Conservation (phyloP, 495 filamentous ascomycete species). For the Glonium stellatum region DNA sequence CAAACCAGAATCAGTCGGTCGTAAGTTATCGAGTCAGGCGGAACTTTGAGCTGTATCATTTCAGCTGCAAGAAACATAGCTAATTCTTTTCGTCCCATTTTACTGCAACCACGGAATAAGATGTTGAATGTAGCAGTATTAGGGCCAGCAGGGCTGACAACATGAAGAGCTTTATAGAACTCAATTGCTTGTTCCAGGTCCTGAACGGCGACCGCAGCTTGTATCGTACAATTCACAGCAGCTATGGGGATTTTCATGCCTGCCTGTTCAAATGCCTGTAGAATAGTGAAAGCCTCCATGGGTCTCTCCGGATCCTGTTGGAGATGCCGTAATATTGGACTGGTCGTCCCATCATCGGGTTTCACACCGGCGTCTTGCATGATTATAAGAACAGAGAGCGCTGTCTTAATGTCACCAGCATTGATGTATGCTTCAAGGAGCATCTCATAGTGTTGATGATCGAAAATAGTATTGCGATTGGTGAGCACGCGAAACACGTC, state of each 20-base stretch:
- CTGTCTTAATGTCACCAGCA: slow-evolving; percentile 39
- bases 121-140: slow-evolving; percentile 59
- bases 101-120: slow-evolving; percentile 56
- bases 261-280: slow-evolving; percentile 46
- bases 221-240: slow-evolving; percentile 58
- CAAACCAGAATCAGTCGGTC: slow-evolving; percentile 64
- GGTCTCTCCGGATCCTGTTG: slow-evolving; percentile 28
- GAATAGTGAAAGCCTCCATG: slow-evolving; percentile 44
- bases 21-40: slow-evolving; percentile 56
- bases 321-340: slow-evolving; percentile 48
- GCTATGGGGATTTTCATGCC: slow-evolving; percentile 45
- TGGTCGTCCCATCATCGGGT: slow-evolving; percentile 48
- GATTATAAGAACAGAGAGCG: slow-evolving; percentile 51
- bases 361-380: slow-evolving; percentile 56
- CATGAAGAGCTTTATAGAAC: slow-evolving; percentile 64
- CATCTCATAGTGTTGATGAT: slow-evolving; percentile 65
- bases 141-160: slow-evolving; percentile 51
- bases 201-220: slow-evolving; percentile 40
- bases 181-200: slow-evolving; percentile 53
- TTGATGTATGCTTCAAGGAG: slow-evolving; percentile 61
- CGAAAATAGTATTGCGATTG: slow-evolving; percentile 45
- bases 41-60: slow-evolving; percentile 58
- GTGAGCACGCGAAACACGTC: slow-evolving; percentile 50
- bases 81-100: slow-evolving; percentile 42
- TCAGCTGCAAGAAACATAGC: slow-evolving; percentile 68